These are phyloP conservation scores for Lepiota brunneoincarnata DNA, from an alignment of 768 basidiomycete species.

Conservation along the genomic window DNA sequence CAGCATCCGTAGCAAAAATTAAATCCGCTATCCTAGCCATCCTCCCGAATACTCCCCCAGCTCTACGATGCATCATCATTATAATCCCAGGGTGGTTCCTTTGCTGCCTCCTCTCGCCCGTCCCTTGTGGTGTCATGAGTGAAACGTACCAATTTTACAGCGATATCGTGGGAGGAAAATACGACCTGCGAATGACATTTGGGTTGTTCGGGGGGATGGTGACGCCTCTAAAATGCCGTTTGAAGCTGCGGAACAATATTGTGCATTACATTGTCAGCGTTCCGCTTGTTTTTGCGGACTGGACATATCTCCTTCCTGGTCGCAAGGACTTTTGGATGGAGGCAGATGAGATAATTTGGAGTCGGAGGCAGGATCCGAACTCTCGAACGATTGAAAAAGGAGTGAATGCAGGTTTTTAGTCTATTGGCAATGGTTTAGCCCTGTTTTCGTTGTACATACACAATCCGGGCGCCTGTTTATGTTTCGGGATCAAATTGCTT, in stretches of 20 bases:
- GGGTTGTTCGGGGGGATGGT: constrained; percentile 1
- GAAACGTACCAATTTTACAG: neutral
- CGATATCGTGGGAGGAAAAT: neutral
- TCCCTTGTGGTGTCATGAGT: too few relatives aligned
- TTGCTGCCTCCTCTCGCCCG: neutral
- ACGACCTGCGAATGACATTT: neutral
- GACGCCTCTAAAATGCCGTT: neutral
- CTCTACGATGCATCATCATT: constrained; percentile 1
- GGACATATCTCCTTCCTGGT: constrained; percentile 5
- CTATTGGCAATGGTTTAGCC: too few relatives aligned
- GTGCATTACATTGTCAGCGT: constrained; percentile 3
- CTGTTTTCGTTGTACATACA: too few relatives aligned
- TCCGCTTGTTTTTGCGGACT: constrained; percentile 3
- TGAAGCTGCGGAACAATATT: neutral
- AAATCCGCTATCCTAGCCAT: neutral
- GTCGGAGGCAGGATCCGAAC: neutral
- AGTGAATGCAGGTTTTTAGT: too few relatives aligned
- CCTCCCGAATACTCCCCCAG: neutral
- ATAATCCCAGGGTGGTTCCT: neutral
- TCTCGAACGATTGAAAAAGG: too few relatives aligned
- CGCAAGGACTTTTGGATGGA: too few relatives aligned
- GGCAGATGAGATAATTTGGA: neutral
- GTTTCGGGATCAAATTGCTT: too few relatives aligned
- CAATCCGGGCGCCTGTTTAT: too few relatives aligned
- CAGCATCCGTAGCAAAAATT: neutral